Conservation (phyloP, 2,329 filamentous ascomycete species). For the Fusarium pilosicola region DNA sequence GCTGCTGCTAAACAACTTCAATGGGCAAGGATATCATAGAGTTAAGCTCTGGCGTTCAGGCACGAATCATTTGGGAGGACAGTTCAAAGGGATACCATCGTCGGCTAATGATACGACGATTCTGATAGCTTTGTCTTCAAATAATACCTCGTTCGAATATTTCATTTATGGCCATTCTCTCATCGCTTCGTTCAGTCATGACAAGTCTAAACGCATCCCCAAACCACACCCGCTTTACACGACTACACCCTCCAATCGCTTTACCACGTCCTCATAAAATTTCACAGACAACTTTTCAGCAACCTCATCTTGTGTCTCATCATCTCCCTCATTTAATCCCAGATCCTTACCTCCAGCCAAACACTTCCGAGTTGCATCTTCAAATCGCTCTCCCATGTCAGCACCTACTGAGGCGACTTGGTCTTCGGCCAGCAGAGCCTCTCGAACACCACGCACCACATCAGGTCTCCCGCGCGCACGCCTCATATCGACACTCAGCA, state of each 20-base stretch:
- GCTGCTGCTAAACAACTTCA: conserved; percentile 44
- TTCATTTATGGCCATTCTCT: background rate
- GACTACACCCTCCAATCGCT: conserved; percentile 51
- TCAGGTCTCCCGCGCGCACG: conserved; percentile 50
- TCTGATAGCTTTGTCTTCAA: background rate
- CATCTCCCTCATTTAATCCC: conserved; percentile 50
- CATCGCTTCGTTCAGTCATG: background rate
- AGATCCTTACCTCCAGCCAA: conserved; percentile 51
- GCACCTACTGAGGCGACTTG: conserved; percentile 50
- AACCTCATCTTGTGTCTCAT: conserved; percentile 54
- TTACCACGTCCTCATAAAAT: conserved; percentile 58
- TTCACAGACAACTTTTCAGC: conserved; percentile 52
- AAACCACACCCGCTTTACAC: conserved; percentile 39
- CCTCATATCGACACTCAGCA: conserved; percentile 53
- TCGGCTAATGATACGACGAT: conserved; percentile 17
- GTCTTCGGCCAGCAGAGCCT: conserved; percentile 46
- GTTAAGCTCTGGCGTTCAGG: conserved; percentile 40
- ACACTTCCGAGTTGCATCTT: conserved; percentile 51
- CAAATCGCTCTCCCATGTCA: conserved; percentile 54
- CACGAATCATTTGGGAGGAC: conserved; percentile 6
- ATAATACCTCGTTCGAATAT: background rate
- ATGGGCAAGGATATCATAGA: background rate
- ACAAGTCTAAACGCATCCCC: background rate
- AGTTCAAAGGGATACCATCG: background rate
- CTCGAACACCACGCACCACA: conserved; percentile 50